Base-by-base conservation (phyloP, 495 filamentous ascomycete genomes). In the Recurvomyces mirabilis region DNA sequence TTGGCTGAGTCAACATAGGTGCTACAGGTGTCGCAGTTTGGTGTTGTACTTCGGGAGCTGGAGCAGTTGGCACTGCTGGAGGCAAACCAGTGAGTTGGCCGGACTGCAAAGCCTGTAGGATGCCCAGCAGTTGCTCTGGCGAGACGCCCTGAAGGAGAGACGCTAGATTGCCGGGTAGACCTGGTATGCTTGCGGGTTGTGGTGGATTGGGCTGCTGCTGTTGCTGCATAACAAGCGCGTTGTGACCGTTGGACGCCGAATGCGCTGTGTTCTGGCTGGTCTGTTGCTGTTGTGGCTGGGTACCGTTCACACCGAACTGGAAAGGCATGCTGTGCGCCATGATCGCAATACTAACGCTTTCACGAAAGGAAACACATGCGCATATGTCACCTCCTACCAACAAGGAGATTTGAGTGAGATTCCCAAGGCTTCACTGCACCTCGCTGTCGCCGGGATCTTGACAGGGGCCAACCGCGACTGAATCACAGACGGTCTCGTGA, bases 41-140 rank as follows among this genome's bases (percentile, higher is more conserved):
- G 22, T 4, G 2, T 5, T 12, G 13, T 21, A 20, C 34, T 15
- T 21, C 25, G 6, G 21, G 15, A 7, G 33, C 20, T 12, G 48
- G 3, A 29, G 42, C 11, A 18, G 26, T 26, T 20, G 38, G 21
- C 18, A 21, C 9, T 3, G 26, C 14, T 13, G 20, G 32, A 5
- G 51, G 38, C 2, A 18, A 14, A 24, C 15, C 9, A 19, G 35
- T 6, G 19, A 54, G 31, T 3, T 14, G 26, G 24, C 51, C 51
- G n/a, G 39, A 41, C 19, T 54, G 51, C 5, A 54, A 18, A 3
- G 41, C 13, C 11, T 22, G 35, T 11, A 25, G 23, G 29, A 54
- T 50, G 1, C 17, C 15, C 18, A 34, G 18, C 3, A 54, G n/a
- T 24, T 50, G 51, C 29, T 50, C 46, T 3, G 46, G 46, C 24